Percentiles rank a stretch among this genome's conserved stretches.
Conservation (phyloP, 2,329 filamentous ascomycete genomes). For the Tolypocladium tropicale region DNA sequence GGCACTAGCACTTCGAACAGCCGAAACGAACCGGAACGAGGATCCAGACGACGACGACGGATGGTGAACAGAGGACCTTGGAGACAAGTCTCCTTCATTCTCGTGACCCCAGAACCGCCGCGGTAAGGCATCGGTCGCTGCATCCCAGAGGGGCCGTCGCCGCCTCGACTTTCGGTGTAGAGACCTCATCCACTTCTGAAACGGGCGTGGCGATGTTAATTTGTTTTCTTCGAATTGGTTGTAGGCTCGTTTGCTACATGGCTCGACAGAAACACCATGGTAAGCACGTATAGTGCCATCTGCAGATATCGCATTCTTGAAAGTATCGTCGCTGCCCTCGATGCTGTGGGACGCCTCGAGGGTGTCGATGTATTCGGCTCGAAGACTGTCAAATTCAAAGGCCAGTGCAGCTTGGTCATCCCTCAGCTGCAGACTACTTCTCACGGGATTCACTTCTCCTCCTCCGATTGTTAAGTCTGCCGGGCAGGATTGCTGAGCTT, state of each 20-base stretch:
- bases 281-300: slow-evolving; percentile 4
- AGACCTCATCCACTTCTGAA: slow-evolving; percentile 64
- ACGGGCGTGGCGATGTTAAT: slow-evolving; percentile 31
- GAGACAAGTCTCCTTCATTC: background rate
- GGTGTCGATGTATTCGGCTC: slow-evolving; percentile 18
- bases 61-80: slow-evolving; percentile 1
- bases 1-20: slow-evolving; percentile 69
- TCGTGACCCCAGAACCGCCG: background rate
- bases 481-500: background rate
- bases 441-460: background rate
- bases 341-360: slow-evolving; percentile 30
- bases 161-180: slow-evolving; percentile 48
- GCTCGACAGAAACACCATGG: slow-evolving; percentile 17
- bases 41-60: slow-evolving; percentile 53
- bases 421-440: slow-evolving; percentile 8
- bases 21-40: slow-evolving; percentile 71
- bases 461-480: background rate
- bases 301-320: background rate
- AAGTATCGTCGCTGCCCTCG: slow-evolving; percentile 5
- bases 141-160: slow-evolving; percentile 11
- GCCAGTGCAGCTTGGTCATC: slow-evolving; percentile 23
- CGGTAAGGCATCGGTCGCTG: slow-evolving; percentile 3
- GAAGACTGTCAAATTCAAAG: slow-evolving; percentile 10
- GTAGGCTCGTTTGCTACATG: slow-evolving; percentile 4
- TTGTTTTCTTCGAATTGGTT: slow-evolving; percentile 1